Conservation (phyloP, 192 early-diverging fungal genomes). For the Lunasporangiospora selenospora region DNA sequence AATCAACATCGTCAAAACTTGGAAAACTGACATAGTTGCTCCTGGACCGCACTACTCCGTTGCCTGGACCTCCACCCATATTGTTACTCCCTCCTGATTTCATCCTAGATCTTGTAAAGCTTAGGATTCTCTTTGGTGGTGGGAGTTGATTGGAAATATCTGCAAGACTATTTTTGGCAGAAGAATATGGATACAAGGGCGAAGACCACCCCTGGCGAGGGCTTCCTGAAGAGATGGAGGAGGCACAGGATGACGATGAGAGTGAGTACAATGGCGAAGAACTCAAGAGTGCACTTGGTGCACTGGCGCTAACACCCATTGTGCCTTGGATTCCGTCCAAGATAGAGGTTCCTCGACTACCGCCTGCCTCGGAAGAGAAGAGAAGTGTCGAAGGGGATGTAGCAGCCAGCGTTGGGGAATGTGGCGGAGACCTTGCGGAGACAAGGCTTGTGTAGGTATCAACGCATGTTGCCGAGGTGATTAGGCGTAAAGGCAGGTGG, state of each 20-base stretch:
- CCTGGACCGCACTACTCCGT: conserved; percentile 31
- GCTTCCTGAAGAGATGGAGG: not conserved
- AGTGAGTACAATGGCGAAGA: too few relatives aligned
- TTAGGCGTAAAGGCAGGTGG: conserved; percentile 32
- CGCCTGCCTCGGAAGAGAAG: conserved; percentile 9
- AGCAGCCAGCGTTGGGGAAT: conserved; percentile 47
- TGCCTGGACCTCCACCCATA: not conserved
- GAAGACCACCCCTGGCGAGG: too few relatives aligned
- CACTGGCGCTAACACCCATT: conserved; percentile 1
- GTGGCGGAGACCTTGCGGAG: conserved; percentile 44
- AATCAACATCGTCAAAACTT: conserved; percentile 44
- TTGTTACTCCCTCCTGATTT: not conserved
- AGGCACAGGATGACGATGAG: conserved; percentile 6
- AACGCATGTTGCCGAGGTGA: conserved; percentile 39
- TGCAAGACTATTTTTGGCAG: conserved; percentile 30
- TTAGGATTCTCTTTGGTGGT: conserved; percentile 14
- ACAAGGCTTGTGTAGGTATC: conserved; percentile 30
- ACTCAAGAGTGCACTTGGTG: too few relatives aligned
- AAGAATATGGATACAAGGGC: conserved; percentile 21
- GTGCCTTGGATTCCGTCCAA: conserved; percentile 33
- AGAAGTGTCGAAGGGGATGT: too few relatives aligned
- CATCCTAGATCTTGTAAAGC: not conserved
- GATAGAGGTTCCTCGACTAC: conserved; percentile 27
- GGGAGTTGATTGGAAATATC: conserved; percentile 40
- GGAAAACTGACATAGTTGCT: conserved; percentile 49